Evolutionary conservation across 306 rosid species (phyloP), one percentile per base, ranked within the genome.

Genomic region (Gastrolobium villosum): DNA sequence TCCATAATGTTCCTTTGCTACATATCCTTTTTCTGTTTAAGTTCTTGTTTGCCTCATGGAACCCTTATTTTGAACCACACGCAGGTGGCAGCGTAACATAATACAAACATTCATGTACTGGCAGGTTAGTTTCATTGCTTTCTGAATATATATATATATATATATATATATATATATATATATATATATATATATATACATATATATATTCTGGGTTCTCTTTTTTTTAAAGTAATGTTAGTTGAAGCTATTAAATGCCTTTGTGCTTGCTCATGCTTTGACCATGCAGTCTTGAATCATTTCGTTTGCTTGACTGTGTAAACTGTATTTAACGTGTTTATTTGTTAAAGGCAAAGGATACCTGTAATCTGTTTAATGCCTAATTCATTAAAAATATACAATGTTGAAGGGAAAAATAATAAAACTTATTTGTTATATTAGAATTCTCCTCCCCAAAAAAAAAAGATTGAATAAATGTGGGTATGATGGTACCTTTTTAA

Each of bases 81-180:
- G 85, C 89, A 92, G 99, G 89, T 88, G 95, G 95, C 97, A 95
- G 70, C 96, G 99, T 70, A 95, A 91, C 86, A 77, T 92, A 77
- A 81, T 92, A 68, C 99, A 95, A 77, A 81, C 96, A 11, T 92
- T 92, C 87, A 87, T 92, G 88, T 92, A 92, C 82, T 95, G 99
- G 99, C 99, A 95, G 99, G 99, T 95, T 45, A 31, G 86, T 82
- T 81, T 55, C 78, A 9, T 53, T 45, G 49, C 43, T 59, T 20
- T 65, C 61, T 50, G n/a, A 8, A 82, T 26, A 46, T 26, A 8
- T 44, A 65, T 54, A 48, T 14, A 11, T 63, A 64, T 54, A 54
- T 39, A 20, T n/a, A n/a, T n/a, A n/a, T n/a, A n/a, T n/a, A n/a
- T n/a, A n/a, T n/a, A n/a, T n/a, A n/a, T n/a, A n/a, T n/a, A n/a